phyloP scores from a whole-genome alignment of 1,139 yeast genomes.

The Kodamaea arcana region DNA sequence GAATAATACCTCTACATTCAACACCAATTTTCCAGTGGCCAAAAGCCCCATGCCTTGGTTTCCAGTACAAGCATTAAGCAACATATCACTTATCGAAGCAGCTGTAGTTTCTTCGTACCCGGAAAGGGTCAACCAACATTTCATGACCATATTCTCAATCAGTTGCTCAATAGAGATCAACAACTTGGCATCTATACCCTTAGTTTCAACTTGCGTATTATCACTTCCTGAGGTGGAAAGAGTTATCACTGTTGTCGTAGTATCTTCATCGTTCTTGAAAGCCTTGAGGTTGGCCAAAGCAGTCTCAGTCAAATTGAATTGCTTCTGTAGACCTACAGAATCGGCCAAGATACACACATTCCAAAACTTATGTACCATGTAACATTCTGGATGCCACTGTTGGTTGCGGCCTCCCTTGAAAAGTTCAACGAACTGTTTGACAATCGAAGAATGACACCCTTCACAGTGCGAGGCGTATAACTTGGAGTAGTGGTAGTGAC shows the following conservation, averaged over 20 bases:
- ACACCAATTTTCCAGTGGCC: conserved; percentile 70
- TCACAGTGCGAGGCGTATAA: conserved; percentile 85
- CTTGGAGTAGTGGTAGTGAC: conserved; percentile 88
- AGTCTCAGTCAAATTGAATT: conserved; percentile 16
- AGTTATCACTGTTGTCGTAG: background rate
- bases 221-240: conserved; percentile 4
- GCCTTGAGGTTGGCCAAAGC: conserved; percentile 10
- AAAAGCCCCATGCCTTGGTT: conserved; percentile 67
- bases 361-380: conserved; percentile 97
- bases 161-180: conserved; percentile 58
- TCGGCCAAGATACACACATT: conserved; percentile 75
- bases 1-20: conserved; percentile 74
- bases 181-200: conserved; percentile 43
- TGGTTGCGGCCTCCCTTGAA: conserved; percentile 90
- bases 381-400: conserved; percentile 99
- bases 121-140: conserved; percentile 84
- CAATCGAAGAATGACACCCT: conserved; percentile 87
- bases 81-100: conserved; percentile 86
- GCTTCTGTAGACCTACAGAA: conserved; percentile 51
- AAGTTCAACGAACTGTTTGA: conserved; percentile 91
- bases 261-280: conserved; percentile 7
- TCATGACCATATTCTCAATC: conserved; percentile 66
- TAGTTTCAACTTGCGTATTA: conserved; percentile 3
- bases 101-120: conserved; percentile 94
- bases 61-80: conserved; percentile 76